Evolutionary conservation across 306 rosid genomes (phyloP), one percentile per base, ranked within the genome.

Genomic region (Sophora flavescens): DNA sequence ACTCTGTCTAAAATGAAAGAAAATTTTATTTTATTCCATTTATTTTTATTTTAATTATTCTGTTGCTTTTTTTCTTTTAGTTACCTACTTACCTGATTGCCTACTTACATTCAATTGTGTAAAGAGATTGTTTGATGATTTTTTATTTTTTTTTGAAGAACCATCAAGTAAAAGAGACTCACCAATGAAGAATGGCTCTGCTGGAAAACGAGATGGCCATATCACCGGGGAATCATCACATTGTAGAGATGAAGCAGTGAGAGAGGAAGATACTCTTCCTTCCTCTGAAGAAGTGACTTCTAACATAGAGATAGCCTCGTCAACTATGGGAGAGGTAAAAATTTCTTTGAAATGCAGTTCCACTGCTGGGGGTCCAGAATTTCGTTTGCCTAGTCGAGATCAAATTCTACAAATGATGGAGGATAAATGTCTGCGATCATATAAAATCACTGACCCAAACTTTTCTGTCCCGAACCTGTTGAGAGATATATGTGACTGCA

Each of bases 291-390:
- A 68, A 83, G 86, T 54, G 3, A 76, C 80, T 74, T 79, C 83
- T 79, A 80, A 57, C 64, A 57, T 89, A 58, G 97, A 89, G 83
- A 73, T 96, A 84, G 97, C 91, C 30, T 91, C 93, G 4, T 92
- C 96, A 39, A 75, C 89, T 61, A 56, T 63, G 63, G 99, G 99
- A 83, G 93, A 92, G 91, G 97, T 88, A 84, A 95, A 91, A 79
- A 82, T 95, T 88, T 88, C 88, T 81, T 80, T 96, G 83, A 87
- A 93, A 84, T 89, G 90, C 86, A 72, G 79, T 75, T 77, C 92
- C 59, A 79, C 87, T 72, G 63, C 77, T 75, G 82, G 76, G 81
- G 83, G 92, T 70, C 87, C 89, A 80, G 87, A 86, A 76, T 88
- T 92, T 82, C 81, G 18, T 64, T 64, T 91, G 87, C 98, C 98